Conservation (phyloP, 108 stramenopile species). For the Cylindrotheca closterium region DNA sequence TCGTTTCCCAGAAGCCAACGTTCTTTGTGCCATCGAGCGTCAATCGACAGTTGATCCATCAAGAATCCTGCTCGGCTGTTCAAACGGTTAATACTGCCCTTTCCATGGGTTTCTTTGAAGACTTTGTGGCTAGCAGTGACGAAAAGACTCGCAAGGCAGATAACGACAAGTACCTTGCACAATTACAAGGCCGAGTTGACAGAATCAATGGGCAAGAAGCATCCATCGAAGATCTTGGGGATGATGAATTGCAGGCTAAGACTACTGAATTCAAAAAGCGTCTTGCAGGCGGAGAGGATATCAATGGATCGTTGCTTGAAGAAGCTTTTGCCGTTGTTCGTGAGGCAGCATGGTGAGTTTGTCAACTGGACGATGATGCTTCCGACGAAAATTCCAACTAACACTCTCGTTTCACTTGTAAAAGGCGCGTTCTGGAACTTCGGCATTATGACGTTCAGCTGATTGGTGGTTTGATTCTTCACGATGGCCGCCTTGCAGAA, state of each 20-base stretch:
- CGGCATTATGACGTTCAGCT: conserved; percentile 96
- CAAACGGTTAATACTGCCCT: neutral
- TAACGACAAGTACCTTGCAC: conserved; percentile 66
- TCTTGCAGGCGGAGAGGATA: conserved; percentile 67
- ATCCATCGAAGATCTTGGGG: conserved; percentile 76
- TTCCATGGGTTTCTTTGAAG: conserved; percentile 82
- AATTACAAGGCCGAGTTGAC: conserved; percentile 68
- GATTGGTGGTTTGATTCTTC: conserved; percentile 87
- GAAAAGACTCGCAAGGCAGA: conserved; percentile 42
- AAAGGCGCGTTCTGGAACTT: conserved; percentile 84
- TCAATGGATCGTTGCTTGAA: conserved; percentile 75
- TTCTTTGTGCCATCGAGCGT: neutral
- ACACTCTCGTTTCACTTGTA: neutral
- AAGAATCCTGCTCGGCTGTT: too few relatives aligned
- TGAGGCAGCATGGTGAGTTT: conserved; percentile 89
- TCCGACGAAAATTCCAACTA: too few relatives aligned
- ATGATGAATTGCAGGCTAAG: conserved; percentile 87
- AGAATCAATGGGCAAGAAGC: conserved; percentile 85
- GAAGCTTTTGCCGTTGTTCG: conserved; percentile 96
- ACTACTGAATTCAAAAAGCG: conserved; percentile 74
- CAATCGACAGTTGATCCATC: neutral
- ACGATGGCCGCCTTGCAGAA: conserved; percentile 91
- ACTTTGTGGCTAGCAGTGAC: conserved; percentile 67
- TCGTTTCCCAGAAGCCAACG: neutral
- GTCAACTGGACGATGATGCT: neutral